Percentiles rank a stretch among this genome's conserved stretches.
Evolutionary conservation across 169 alveolate species (phyloP).

Genomic region (Plasmodium inui): DNA sequence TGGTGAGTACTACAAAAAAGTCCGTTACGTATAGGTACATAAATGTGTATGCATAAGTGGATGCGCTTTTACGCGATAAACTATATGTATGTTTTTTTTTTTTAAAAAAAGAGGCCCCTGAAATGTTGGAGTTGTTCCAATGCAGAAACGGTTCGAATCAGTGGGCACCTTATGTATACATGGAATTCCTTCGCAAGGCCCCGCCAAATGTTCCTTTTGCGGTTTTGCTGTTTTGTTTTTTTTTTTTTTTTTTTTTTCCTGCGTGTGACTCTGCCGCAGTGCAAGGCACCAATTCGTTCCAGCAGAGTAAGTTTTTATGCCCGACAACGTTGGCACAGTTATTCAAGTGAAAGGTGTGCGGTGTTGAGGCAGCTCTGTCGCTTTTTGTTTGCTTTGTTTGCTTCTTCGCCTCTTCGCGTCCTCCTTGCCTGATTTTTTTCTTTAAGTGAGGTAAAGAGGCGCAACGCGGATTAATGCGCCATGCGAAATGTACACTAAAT

Average conservation of each 20-base stretch:
- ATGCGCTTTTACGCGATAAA: not conserved
- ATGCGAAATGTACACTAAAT: not conserved
- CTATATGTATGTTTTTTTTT: not conserved
- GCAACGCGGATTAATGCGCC: not conserved
- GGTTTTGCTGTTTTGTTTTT: not conserved
- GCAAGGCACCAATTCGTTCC: not conserved
- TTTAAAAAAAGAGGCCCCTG: not conserved
- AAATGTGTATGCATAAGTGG: not conserved
- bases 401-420: not conserved
- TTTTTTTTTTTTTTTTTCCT: not conserved
- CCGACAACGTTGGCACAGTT: not conserved
- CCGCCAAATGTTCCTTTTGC: not conserved
- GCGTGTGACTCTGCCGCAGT: not conserved
- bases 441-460: not conserved
- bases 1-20: constrained; percentile 1
- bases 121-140: not conserved
- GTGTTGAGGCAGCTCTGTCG: not conserved
- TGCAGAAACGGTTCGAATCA: not conserved
- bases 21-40: not conserved
- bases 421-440: not conserved
- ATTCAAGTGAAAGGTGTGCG: not conserved
- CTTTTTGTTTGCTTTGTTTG: not conserved
- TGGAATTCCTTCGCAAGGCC: not conserved
- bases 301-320: not conserved
- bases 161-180: not conserved